Evolutionary conservation across 2,329 filamentous ascomycete genomes (phyloP).

Genomic region (Uncinocarpus reesii): DNA sequence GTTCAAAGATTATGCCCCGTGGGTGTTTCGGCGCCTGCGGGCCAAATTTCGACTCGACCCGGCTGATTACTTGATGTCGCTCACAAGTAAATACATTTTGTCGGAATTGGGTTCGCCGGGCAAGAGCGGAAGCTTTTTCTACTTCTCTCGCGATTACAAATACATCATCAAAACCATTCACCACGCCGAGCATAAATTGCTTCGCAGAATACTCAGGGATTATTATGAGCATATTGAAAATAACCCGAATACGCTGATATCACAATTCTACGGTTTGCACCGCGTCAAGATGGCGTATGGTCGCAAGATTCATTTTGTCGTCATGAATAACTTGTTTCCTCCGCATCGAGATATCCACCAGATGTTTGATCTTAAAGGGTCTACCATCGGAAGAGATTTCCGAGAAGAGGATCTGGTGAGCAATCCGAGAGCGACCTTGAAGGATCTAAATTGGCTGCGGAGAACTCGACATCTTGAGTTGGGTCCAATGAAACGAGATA

Average conservation of each 20-base stretch:
- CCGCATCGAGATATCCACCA: slow-evolving; percentile 95
- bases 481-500: slow-evolving; percentile 73
- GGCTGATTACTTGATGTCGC: slow-evolving; percentile 93
- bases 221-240: slow-evolving; percentile 88
- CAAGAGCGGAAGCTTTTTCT: slow-evolving; percentile 98
- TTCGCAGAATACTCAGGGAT: slow-evolving; percentile 53
- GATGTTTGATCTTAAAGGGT: slow-evolving; percentile 94
- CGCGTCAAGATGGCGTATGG: slow-evolving; percentile 97
- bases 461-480: slow-evolving; percentile 77
- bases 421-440: slow-evolving; percentile 86
- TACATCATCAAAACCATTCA: slow-evolving; percentile 99
- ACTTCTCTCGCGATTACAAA: slow-evolving; percentile 98
- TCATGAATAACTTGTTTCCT: slow-evolving; percentile 99
- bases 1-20: slow-evolving; percentile 99
- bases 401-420: slow-evolving; percentile 75
- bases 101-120: slow-evolving; percentile 94
- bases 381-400: slow-evolving; percentile 85
- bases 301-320: slow-evolving; percentile 96
- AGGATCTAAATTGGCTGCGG: slow-evolving; percentile 93
- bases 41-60: slow-evolving; percentile 83
- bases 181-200: slow-evolving; percentile 59
- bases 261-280: slow-evolving; percentile 94
- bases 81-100: slow-evolving; percentile 97
- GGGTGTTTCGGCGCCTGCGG: slow-evolving; percentile 92
- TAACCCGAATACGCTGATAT: slow-evolving; percentile 93